Conservation (phyloP, 2,329 filamentous ascomycete species). For the Aureobasidium vineae region DNA sequence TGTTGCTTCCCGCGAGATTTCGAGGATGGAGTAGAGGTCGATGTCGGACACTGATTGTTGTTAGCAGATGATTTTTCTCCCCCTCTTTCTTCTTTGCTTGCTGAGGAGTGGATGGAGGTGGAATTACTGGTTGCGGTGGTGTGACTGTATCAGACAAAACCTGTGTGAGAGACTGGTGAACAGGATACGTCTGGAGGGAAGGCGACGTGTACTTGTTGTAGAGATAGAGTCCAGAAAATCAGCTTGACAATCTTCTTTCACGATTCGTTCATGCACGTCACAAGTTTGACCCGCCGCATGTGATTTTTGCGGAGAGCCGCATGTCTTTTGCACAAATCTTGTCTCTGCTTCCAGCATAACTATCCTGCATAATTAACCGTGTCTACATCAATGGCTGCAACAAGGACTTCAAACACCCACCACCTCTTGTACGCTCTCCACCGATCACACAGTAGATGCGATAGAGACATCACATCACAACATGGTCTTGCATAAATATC, state of each 20-base stretch:
- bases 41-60: slow-evolving; percentile 50
- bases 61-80: too few relatives aligned
- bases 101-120: too few relatives aligned
- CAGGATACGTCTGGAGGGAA: background rate
- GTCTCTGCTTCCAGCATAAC: too few relatives aligned
- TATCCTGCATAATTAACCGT: too few relatives aligned
- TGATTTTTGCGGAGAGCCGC: slow-evolving; percentile 21
- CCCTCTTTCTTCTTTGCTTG: too few relatives aligned
- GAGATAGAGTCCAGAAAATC: background rate
- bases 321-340: background rate
- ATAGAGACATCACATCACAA: too few relatives aligned
- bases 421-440: too few relatives aligned
- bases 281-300: background rate
- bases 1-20: slow-evolving; percentile 67
- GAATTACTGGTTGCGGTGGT: slow-evolving; percentile 19
- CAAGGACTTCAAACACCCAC: too few relatives aligned
- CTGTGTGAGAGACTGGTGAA: background rate
- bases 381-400: too few relatives aligned
- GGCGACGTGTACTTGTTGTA: background rate
- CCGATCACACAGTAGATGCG: too few relatives aligned
- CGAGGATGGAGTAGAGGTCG: slow-evolving; percentile 70
- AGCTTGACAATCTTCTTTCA: background rate
- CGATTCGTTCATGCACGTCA: slow-evolving; percentile 16
- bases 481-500: too few relatives aligned
- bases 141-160: background rate